Conservation (phyloP, 2,329 filamentous ascomycete species). For the Aspergillus versicolor region DNA sequence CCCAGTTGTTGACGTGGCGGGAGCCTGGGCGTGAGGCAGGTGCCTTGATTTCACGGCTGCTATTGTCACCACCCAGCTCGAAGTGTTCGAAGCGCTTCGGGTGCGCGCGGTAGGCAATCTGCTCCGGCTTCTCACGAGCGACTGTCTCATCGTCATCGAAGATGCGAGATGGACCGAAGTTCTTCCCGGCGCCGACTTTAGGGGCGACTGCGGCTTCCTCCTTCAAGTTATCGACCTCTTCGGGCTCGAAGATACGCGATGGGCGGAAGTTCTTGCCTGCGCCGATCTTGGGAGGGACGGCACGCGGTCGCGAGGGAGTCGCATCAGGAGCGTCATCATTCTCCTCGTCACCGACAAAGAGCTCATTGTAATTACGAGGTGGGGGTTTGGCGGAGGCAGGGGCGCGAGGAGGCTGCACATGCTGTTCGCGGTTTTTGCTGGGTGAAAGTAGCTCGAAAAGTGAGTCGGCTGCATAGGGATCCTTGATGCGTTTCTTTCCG, state of each 20-base stretch:
- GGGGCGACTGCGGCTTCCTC: constrained; percentile 58
- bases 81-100: constrained; percentile 76
- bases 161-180: constrained; percentile 62
- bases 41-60: constrained; percentile 27
- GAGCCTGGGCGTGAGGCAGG: constrained; percentile 28
- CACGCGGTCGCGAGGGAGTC: constrained; percentile 24
- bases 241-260: constrained; percentile 31
- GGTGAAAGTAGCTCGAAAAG: constrained; percentile 69
- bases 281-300: constrained; percentile 53
- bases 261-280: constrained; percentile 62
- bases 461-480: constrained; percentile 49
- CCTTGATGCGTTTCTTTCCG: constrained; percentile 42
- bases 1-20: constrained; percentile 72
- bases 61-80: constrained; percentile 34
- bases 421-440: constrained; percentile 49
- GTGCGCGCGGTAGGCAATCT: constrained; percentile 60
- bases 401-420: constrained; percentile 63
- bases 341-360: constrained; percentile 57
- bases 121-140: constrained; percentile 38
- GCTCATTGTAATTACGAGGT: constrained; percentile 67
- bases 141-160: constrained; percentile 60
- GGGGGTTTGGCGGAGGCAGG: constrained; percentile 66
- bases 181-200: constrained; percentile 59
- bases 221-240: constrained; percentile 26
- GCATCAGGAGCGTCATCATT: constrained; percentile 22